phyloP scores from a whole-genome alignment of 352 stramenopile genomes.

The Phytophthora parvispora region DNA sequence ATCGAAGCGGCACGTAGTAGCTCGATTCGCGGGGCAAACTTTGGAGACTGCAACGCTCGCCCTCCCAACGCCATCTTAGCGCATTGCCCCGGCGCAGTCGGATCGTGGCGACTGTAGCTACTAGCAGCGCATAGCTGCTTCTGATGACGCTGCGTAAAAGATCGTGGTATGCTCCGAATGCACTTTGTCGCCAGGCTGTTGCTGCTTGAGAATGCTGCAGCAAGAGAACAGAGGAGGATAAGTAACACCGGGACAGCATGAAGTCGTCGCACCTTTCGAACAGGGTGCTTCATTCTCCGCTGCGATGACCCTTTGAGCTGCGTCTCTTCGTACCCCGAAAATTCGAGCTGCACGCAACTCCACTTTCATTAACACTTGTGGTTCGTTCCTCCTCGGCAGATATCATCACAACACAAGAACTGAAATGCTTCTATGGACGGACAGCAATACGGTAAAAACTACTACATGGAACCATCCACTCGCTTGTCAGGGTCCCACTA shows the following conservation, averaged over 20 bases:
- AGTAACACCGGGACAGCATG: slow-evolving; percentile 12
- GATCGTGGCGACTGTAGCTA: slow-evolving; percentile 5
- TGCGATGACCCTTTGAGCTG: neutral
- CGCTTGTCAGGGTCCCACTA: slow-evolving; percentile 24
- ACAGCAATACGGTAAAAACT: slow-evolving; percentile 40
- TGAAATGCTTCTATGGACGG: slow-evolving; percentile 33
- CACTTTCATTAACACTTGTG: slow-evolving; percentile 5
- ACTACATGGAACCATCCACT: slow-evolving; percentile 31
- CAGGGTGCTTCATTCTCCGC: slow-evolving; percentile 8
- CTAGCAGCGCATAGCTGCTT: slow-evolving; percentile 32
- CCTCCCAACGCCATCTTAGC: slow-evolving; percentile 40
- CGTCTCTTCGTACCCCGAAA: too few relatives aligned
- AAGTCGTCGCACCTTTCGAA: slow-evolving; percentile 5
- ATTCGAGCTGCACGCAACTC: too few relatives aligned
- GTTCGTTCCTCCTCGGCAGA: neutral
- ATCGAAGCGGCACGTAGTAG: slow-evolving; percentile 30
- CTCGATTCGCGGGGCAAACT: slow-evolving; percentile 33
- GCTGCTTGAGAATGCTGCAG: neutral
- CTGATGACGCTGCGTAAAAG: slow-evolving; percentile 37
- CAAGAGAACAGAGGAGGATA: slow-evolving; percentile 6
- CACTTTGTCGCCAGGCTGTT: slow-evolving; percentile 27
- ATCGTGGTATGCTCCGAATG: slow-evolving; percentile 34
- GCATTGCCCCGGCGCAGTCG: slow-evolving; percentile 31
- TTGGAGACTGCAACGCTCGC: slow-evolving; percentile 24
- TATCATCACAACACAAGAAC: slow-evolving; percentile 26